Conservation (phyloP, 2,329 filamentous ascomycete genomes). For the Bipolaris victoriae region DNA sequence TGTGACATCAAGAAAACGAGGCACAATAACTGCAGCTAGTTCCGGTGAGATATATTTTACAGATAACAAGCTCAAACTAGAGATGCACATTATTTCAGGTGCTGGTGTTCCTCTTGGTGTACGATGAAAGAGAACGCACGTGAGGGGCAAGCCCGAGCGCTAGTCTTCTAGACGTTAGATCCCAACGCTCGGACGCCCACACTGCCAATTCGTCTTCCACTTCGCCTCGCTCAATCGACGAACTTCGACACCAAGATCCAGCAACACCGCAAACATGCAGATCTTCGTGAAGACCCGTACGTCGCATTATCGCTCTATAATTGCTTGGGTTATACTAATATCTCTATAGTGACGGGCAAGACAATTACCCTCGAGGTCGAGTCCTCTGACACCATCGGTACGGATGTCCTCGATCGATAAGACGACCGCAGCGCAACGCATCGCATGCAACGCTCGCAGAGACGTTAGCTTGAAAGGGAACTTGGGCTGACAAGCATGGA, state of each 20-base stretch:
- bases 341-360: conserved; percentile 77
- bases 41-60: no score
- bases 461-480: conserved; percentile 2
- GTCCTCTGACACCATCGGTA: conserved; percentile 83
- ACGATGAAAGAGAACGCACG: conserved; percentile 13
- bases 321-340: conserved; percentile 18
- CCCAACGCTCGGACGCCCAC: conserved; percentile 26
- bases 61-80: not conserved
- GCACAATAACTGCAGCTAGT: no score
- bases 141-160: conserved; percentile 10
- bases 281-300: conserved; percentile 97
- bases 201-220: conserved; percentile 26
- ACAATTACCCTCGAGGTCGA: conserved; percentile 93
- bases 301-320: conserved; percentile 9
- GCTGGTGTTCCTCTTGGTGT: not conserved
- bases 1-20: no score
- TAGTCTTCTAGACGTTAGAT: conserved; percentile 16
- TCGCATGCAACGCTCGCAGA: conserved; percentile 12
- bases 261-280: conserved; percentile 43
- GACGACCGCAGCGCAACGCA: conserved; percentile 21
- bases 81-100: not conserved
- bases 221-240: conserved; percentile 24
- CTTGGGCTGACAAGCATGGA: conserved; percentile 27
- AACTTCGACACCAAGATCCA: conserved; percentile 38
- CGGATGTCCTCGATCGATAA: conserved; percentile 29